These are phyloP conservation scores for Diaporthe vaccinii DNA, from an alignment of 2,329 filamentous ascomycete species.

Conservation along the genomic window DNA sequence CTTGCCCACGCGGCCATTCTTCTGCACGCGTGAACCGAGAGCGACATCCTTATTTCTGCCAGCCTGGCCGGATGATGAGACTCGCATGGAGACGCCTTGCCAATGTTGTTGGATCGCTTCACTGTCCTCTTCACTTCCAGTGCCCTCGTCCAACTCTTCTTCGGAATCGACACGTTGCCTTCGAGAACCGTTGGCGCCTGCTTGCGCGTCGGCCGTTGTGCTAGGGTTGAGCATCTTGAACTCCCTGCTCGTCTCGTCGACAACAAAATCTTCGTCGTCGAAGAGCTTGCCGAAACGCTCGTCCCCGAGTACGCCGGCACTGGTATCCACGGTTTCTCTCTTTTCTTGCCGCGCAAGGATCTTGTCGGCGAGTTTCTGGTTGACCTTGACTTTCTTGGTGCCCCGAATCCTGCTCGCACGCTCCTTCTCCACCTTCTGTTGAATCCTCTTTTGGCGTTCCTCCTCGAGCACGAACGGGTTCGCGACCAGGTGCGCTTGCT, in stretches of 20 bases:
- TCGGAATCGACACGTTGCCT: conserved; percentile 55
- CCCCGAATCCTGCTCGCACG: conserved; percentile 94
- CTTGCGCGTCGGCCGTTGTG: conserved; percentile 67
- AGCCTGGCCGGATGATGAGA: conserved; percentile 77
- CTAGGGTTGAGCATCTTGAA: conserved; percentile 93
- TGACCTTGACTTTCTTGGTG: conserved; percentile 98
- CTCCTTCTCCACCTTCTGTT: conserved; percentile 97
- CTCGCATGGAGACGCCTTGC: conserved; percentile 69
- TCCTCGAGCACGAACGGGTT: conserved; percentile 97
- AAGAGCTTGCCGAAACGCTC: conserved; percentile 90
- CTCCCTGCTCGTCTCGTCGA: conserved; percentile 90
- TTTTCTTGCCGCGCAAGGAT: conserved; percentile 75
- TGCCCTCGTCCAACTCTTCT: conserved; percentile 57
- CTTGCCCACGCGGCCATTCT: conserved; percentile 61
- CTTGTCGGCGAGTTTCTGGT: conserved; percentile 84
- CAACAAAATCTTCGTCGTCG: conserved; percentile 91
- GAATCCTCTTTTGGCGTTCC: conserved; percentile 89
- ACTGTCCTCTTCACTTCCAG: conserved; percentile 57
- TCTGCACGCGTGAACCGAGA: conserved; percentile 69
- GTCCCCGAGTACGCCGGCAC: conserved; percentile 81
- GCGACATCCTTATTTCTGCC: conserved; percentile 68
- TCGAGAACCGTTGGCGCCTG: conserved; percentile 45
- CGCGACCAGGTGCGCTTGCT: conserved; percentile 91
- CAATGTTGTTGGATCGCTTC: conserved; percentile 49
- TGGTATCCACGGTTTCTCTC: conserved; percentile 68